Evolutionary conservation across 306 rosid genomes (phyloP).

Genomic region (Hippophae rhamnoides): DNA sequence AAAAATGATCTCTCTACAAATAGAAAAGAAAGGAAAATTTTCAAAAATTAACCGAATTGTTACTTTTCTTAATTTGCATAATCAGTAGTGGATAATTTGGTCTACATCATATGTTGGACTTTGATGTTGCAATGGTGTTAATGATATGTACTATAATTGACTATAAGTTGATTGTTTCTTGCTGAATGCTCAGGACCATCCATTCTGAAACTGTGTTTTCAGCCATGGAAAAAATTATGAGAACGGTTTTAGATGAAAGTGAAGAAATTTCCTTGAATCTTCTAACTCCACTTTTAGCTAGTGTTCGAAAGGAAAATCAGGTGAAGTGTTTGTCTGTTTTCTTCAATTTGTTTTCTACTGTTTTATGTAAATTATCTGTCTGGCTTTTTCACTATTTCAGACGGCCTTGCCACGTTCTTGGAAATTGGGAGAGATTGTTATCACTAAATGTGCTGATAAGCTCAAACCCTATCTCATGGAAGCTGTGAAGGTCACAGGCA

Average conservation of each 20-base stretch:
- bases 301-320: conserved; percentile 51
- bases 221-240: conserved; percentile 62
- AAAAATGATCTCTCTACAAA: too few species aligned
- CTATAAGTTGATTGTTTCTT: conserved; percentile 19
- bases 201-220: conserved; percentile 39
- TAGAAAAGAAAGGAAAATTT: too few species aligned
- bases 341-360: conserved; percentile 11
- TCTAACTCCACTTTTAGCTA: conserved; percentile 44
- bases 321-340: conserved; percentile 23
- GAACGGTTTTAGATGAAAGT: conserved; percentile 43
- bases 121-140: too few species aligned
- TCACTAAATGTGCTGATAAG: conserved; percentile 49
- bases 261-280: conserved; percentile 57
- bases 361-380: conserved; percentile 6
- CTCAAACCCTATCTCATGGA: conserved; percentile 41
- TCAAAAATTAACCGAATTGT: too few species aligned
- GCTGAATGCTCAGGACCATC: conserved; percentile 40
- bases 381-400: conserved; percentile 35
- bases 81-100: too few species aligned
- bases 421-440: conserved; percentile 57
- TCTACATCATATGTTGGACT: too few species aligned
- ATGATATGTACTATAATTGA: conserved; percentile 11
- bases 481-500: conserved; percentile 41
- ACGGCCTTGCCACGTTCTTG: conserved; percentile 40
- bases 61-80: too few species aligned